Evolutionary conservation across 371 early-diverging fungal genomes (phyloP).

Genomic region (Massospora cicadina): DNA sequence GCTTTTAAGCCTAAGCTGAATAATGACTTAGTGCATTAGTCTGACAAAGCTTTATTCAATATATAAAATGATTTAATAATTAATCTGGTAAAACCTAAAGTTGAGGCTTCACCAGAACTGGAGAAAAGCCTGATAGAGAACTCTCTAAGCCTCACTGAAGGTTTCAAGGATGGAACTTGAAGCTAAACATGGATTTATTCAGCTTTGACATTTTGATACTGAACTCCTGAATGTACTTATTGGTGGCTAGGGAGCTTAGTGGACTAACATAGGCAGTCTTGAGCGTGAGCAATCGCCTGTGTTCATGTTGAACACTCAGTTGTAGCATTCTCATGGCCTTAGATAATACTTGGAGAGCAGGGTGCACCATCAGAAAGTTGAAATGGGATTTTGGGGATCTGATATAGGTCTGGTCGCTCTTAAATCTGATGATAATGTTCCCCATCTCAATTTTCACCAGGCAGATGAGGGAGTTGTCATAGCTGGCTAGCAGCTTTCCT

Average conservation of each 20-base stretch:
- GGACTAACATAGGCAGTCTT: conserved; percentile 46
- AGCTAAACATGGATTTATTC: conserved; percentile 56
- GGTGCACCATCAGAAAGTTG: conserved; percentile 55
- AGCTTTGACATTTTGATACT: conserved; percentile 53
- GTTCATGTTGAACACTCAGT: conserved; percentile 57
- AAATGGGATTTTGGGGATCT: conserved; percentile 47
- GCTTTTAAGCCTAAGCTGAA: too few species aligned
- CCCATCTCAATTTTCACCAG: conserved; percentile 66
- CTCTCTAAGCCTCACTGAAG: too few species aligned
- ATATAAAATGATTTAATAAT: too few species aligned
- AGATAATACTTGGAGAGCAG: conserved; percentile 45
- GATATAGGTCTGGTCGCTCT: conserved; percentile 44
- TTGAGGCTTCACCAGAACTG: too few species aligned
- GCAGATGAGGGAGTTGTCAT: conserved; percentile 39
- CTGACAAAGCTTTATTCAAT: too few species aligned
- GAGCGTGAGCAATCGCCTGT: conserved; percentile 39
- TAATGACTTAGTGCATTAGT: too few species aligned
- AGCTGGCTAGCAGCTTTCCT: conserved; percentile 42
- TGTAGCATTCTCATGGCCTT: conserved; percentile 64
- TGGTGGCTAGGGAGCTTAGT: conserved; percentile 46
- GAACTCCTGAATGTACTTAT: conserved; percentile 60
- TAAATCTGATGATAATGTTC: conserved; percentile 27
- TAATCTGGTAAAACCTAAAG: too few species aligned
- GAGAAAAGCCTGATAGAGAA: too few species aligned
- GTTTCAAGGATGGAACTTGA: conserved; percentile 49